These are phyloP conservation scores for Yamadazyma diospyri DNA, from an alignment of 1,139 yeast genomes.

Conservation along the genomic window DNA sequence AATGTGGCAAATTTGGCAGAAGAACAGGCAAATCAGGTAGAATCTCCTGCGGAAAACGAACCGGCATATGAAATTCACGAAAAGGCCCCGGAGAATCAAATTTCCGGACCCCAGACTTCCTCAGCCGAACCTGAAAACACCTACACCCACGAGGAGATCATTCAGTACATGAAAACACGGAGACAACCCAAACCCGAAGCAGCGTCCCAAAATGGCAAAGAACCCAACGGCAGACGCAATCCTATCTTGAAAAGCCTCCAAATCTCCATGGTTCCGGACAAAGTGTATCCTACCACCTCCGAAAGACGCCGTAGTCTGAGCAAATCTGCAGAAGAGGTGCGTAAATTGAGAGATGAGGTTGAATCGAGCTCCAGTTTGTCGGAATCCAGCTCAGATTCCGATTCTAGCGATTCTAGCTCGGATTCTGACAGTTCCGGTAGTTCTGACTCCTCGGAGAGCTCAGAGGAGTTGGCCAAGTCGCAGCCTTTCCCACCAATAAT, in stretches of 20 bases:
- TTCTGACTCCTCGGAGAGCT: background rate
- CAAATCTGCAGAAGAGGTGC: slow-evolving; percentile 1
- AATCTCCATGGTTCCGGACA: slow-evolving; percentile 14
- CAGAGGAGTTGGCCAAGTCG: too few species aligned
- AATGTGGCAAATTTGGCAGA: too few species aligned
- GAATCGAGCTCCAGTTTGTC: background rate
- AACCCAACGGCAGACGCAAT: slow-evolving; percentile 3
- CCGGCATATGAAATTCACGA: background rate
- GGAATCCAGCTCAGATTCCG: slow-evolving; percentile 3
- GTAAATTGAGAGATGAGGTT: background rate
- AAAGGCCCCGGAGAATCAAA: background rate
- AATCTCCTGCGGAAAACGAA: background rate
- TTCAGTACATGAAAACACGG: slow-evolving; percentile 6
- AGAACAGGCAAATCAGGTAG: background rate
- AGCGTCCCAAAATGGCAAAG: background rate
- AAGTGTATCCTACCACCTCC: slow-evolving; percentile 11
- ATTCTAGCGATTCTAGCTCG: slow-evolving; percentile 9
- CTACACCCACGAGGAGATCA: slow-evolving; percentile 10
- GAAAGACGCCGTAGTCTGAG: slow-evolving; percentile 7
- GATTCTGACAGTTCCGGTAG: slow-evolving; percentile 4
- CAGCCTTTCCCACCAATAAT: too few species aligned
- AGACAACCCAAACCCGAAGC: slow-evolving; percentile 1
- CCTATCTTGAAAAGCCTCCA: slow-evolving; percentile 10
- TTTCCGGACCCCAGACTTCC: slow-evolving; percentile 1
- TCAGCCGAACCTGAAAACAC: slow-evolving; percentile 1